Evolutionary conservation across 768 basidiomycete species (phyloP), one percentile per base, ranked within the genome.

Genomic region (Pleurotus giganteus): DNA sequence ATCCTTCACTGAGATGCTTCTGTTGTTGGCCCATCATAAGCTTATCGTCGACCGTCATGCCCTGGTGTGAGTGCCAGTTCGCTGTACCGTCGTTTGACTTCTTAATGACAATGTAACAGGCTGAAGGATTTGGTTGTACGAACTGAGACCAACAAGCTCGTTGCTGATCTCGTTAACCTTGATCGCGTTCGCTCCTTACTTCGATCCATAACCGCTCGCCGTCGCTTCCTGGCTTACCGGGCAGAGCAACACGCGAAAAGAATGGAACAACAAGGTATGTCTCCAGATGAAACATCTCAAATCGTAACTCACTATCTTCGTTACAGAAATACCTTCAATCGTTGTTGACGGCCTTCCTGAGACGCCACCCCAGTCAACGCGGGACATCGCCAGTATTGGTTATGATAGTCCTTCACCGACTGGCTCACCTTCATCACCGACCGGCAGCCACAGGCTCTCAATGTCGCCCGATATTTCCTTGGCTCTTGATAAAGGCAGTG

Each of bases 21-120:
- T 89, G 29, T 72, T 98, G 42, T 73, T 98, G 36, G 88, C 91
- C 1, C 96, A 97, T 66, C 87, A 98, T 72, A 94, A 91, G 68
- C 72, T 98, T 49, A 93, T 98, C 58, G 81, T 91, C 47, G 94
- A 97, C 69, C 83, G 82, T 24, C 89, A 93, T 27, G 95, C 95
- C 11, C 72, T 98, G 23, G 81, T 85, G 95, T 96, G 68, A 66
- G 91, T 81, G 12, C 29, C 17, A 26, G 36, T 34, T 21, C 4
- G 8, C 24, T 36, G n/a, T n/a, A n/a, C n/a, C n/a, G n/a, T n/a
- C n/a, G n/a, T n/a, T n/a, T n/a, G n/a, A n/a, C n/a, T n/a, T n/a
- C n/a, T n/a, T n/a, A n/a, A n/a, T n/a, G n/a, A n/a, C n/a, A n/a
- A n/a, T n/a, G n/a, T n/a, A n/a, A n/a, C n/a, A n/a, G 94, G 29